Evolutionary conservation across 1,284 basidiomycete species (phyloP), one percentile per base, ranked within the genome.

Genomic region (Cutaneotrichosporon dermatis): DNA sequence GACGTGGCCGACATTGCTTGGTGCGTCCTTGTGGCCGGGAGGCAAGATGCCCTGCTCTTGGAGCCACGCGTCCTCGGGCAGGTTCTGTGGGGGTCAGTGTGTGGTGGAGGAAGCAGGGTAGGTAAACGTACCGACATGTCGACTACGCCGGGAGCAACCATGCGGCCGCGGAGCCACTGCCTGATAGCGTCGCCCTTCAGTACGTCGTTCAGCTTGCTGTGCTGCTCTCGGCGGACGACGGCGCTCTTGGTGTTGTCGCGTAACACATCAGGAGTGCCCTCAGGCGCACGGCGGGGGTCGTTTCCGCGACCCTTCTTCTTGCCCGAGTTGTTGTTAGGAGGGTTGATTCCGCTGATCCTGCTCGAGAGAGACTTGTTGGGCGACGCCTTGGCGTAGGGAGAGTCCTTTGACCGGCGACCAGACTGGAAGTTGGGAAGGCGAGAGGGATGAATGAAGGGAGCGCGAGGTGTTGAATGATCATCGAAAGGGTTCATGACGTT

Each of bases 21-120:
- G 70, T 2, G 76, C 75, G 37, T 73, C 66, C 2, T 62, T 62
- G 60, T 76, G 69, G 13, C 75, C 75, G 1, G 75, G 75, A 6
- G 76, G 71, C 37, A 72, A 50, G 15, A 78, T 71, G 5, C 72
- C 74, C 42, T 73, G 63, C 43, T 69, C 63, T 46, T 71, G 68
- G 34, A 78, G 67, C 67, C 69, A 73, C 2, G 68, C 58, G 55
- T 78, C 76, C 9, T 67, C 62, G 35, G 54, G 59, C 35, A 78
- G 59, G 51, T 68, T 58, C 73, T 75, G 60, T 25, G 8, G 2
- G 15, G 4, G 50, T 51, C 8, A 51, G 39, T 12, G 10, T 11
- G 9, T 15, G 39, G 9, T 9, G 39, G 37, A 3, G 25, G 4
- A 37, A 9, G 13, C 35, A 6, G 2, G 4, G n/a, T 3, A 4